Evolutionary conservation across 768 basidiomycete species (phyloP).

Genomic region (Coprinopsis marcescibilis): DNA sequence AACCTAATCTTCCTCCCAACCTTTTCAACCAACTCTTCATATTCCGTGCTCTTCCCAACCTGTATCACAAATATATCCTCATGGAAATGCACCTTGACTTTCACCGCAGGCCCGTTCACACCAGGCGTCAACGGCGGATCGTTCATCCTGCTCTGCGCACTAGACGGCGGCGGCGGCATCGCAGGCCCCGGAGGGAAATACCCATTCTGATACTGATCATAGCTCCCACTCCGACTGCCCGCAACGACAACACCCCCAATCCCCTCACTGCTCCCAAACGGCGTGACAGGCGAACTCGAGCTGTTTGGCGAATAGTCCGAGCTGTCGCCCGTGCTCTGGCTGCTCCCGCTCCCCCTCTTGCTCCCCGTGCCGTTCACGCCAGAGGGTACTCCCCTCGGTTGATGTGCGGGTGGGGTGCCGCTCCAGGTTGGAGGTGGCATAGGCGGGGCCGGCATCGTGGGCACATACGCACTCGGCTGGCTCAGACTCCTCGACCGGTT

Average conservation of each 20-base stretch:
- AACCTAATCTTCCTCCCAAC: slow-evolving; percentile 91
- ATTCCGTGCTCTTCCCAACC: slow-evolving; percentile 75
- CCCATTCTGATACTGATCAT: slow-evolving; percentile 20
- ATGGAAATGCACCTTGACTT: slow-evolving; percentile 92
- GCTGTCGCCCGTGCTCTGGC: slow-evolving; percentile 75
- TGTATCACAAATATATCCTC: slow-evolving; percentile 95
- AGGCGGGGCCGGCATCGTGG: slow-evolving; percentile 54
- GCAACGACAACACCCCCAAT: slow-evolving; percentile 40
- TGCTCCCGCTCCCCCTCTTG: slow-evolving; percentile 82
- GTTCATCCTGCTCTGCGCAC: no score
- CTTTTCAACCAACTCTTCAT: slow-evolving; percentile 78
- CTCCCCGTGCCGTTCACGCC: slow-evolving; percentile 30
- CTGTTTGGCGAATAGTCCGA: slow-evolving; percentile 84
- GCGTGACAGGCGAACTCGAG: slow-evolving; percentile 83
- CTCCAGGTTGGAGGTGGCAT: slow-evolving; percentile 40
- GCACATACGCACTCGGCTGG: slow-evolving; percentile 67
- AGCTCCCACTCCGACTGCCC: slow-evolving; percentile 20
- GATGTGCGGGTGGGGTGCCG: slow-evolving; percentile 16
- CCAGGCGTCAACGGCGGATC: no score
- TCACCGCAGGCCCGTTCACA: slow-evolving; percentile 45
- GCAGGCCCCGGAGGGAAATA: background rate
- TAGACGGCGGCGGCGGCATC: background rate
- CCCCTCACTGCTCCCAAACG: slow-evolving; percentile 86
- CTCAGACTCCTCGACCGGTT: slow-evolving; percentile 73
- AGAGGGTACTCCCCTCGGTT: slow-evolving; percentile 23